Percentiles rank a stretch among this genome's conserved stretches.
Evolutionary conservation across 768 basidiomycete species (phyloP).

Genomic region (Neoboletus magnificus): DNA sequence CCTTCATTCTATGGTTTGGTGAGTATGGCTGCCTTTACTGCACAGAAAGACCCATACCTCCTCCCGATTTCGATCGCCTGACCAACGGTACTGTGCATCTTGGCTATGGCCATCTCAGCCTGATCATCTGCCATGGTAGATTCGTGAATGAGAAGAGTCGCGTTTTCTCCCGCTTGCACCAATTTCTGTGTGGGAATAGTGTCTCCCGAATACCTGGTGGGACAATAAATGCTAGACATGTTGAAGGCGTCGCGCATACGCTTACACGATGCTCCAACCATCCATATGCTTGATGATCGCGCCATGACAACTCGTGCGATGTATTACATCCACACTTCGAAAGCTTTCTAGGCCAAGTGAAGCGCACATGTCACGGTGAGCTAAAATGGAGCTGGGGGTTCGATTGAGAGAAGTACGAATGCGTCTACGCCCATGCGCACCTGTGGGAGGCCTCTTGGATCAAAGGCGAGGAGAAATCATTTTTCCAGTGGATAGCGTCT

Average conservation of each 20-base stretch:
- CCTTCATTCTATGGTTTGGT: slow-evolving; percentile 64
- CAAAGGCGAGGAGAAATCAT: slow-evolving; percentile 33
- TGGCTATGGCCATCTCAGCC: slow-evolving; percentile 62
- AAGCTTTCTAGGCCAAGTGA: slow-evolving; percentile 59
- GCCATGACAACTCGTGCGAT: slow-evolving; percentile 73
- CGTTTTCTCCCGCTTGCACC: slow-evolving; percentile 56
- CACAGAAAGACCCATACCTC: slow-evolving; percentile 43
- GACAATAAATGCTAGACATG: background rate
- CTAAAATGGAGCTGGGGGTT: slow-evolving; percentile 40
- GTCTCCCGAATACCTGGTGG: slow-evolving; percentile 83
- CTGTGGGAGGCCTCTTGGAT: background rate
- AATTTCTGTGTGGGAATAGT: slow-evolving; percentile 74
- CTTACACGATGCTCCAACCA: slow-evolving; percentile 47
- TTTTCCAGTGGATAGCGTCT: slow-evolving; percentile 52
- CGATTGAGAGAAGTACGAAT: background rate
- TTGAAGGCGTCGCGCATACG: background rate
- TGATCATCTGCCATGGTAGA: slow-evolving; percentile 90
- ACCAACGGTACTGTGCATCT: slow-evolving; percentile 87
- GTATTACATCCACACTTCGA: slow-evolving; percentile 66
- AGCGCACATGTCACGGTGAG: slow-evolving; percentile 44
- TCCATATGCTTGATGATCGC: slow-evolving; percentile 61
- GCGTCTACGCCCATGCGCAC: background rate
- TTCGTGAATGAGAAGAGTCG: slow-evolving; percentile 90
- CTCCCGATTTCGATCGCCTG: slow-evolving; percentile 80
- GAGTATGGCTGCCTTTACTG: background rate